Base-by-base conservation (phyloP, 2,329 filamentous ascomycete genomes). In the Verticillium klebahnii region DNA sequence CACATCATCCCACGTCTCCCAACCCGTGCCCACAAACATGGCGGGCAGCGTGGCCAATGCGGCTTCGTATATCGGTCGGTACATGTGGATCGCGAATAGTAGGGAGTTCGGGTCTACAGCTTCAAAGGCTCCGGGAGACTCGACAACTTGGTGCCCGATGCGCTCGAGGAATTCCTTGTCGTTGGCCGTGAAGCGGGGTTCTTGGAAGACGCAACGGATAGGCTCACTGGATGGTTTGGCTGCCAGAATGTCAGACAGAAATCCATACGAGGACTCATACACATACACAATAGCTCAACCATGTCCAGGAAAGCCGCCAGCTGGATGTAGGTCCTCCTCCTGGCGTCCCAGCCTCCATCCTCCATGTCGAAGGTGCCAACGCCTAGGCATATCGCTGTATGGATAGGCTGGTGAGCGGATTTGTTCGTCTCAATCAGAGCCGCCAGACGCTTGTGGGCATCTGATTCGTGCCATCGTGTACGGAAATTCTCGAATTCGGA, bases 1-100 rank as follows among this genome's bases (percentile, higher is more conserved):
- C 5, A 61, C 61, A 81, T 74, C 70, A 58, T 84, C 78, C 81
- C 84, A 86, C 1, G 77, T 75, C 9, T 78, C 74, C 69, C 78
- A 80, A 0, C 77, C 75, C 0, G 83, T 88, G 0, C 87, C 88
- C 15, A 90, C 77, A 14, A 87, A 84, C 2, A 89, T 67, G 0
- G 75, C 78, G 0, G 88, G 87, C 1, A 78, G 66, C 0, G 72
- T 65, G 2, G 74, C 67, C 2, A 91, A 72, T 0, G 85, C 78
- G 6, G 77, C 70, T 25, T 81, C 75, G 58, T 85, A 90, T 50
- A 83, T 78, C 40, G 74, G 77, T 25, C 75, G 77, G 61, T 86
- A 86, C 62, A 87, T 78, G 58, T 90, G 88, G 0, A 90, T 79
- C 1, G 85, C 87, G 65, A 84, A 91, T 2, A 89, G 75, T 1